Evolutionary conservation across 192 early-diverging fungal genomes (phyloP), one percentile per base, ranked within the genome.

Genomic region (Entomortierella lignicola): DNA sequence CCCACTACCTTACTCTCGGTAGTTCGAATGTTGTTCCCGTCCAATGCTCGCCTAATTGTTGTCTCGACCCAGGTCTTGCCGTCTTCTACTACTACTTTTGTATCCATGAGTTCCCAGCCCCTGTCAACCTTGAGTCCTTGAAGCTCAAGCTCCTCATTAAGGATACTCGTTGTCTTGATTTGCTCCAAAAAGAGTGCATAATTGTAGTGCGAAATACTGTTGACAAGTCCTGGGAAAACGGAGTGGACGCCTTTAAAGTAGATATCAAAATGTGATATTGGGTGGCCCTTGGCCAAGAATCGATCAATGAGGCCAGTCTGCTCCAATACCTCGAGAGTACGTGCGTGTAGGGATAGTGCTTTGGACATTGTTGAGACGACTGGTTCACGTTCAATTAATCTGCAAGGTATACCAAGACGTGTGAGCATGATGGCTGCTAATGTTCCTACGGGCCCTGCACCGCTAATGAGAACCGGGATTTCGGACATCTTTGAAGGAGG

Each of bases 301-400:
- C 39, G 55, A 39, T 80, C 66, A 23, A 79, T 63, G 0, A 83
- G 47, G 1, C 69, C 75, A 6, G 58, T 58, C 20, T 66, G 58
- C 4, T 71, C 57, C 30, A 83, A 32, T 30, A 77, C 67, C 65
- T 83, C 81, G 57, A 83, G 69, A 4, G 81, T 80, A 23, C 81
- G 60, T 3, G 81, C 60, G 23, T 77, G 75, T 39, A 69, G 30
- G 4, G 77, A 58, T 12, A 83, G 60, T 4, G 81, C 81, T n/a
- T 72, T 71, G n/a, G 74, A 72, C 53, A 72, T 65, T 0, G 31
- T 15, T 0, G 73, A 66, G 34, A 65, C 54, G 0, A 43, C 31
- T 5, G 17, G 29, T 20, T 80, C 67, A 18, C 71, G 69, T 60
- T 83, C 81, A 17, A 83, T 63, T 34, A 83, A 15, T 15, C 69